These are phyloP conservation scores for Testicularia cyperi DNA, from an alignment of 1,284 basidiomycete species.

Conservation along the genomic window DNA sequence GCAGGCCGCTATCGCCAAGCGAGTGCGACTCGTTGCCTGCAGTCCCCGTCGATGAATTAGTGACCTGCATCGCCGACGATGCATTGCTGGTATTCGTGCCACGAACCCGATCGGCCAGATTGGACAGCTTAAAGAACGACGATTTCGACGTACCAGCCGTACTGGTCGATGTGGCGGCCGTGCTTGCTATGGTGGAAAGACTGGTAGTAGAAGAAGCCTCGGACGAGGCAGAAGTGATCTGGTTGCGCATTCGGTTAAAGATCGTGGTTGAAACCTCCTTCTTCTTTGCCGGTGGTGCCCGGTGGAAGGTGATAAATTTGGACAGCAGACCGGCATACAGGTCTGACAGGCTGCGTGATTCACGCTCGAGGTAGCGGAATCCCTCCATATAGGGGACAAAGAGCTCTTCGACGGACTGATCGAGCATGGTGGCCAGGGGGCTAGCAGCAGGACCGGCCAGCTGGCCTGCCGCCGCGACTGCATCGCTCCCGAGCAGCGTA, in stretches of 20 bases:
- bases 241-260: conserved; percentile 90
- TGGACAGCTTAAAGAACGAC: conserved; percentile 54
- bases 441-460: conserved; percentile 38
- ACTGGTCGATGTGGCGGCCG: conserved; percentile 18
- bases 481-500: conserved; percentile 23
- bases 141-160: conserved; percentile 13
- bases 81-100: conserved; percentile 9
- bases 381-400: conserved; percentile 90
- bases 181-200: conserved; percentile 6
- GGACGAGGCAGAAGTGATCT: conserved; percentile 77
- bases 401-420: conserved; percentile 91
- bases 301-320: conserved; percentile 85
- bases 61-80: background rate
- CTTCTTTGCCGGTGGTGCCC: conserved; percentile 11
- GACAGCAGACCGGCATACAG: conserved; percentile 76
- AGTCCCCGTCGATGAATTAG: conserved; percentile 13
- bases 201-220: conserved; percentile 53
- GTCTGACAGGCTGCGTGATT: conserved; percentile 81
- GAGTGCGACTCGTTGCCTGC: conserved; percentile 10
- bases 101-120: conserved; percentile 49
- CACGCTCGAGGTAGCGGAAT: conserved; percentile 85
- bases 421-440: conserved; percentile 71
- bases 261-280: conserved; percentile 65
- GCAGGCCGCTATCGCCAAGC: conserved; percentile 1
- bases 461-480: conserved; percentile 27